Conservation (phyloP, 441 rosid species). For the Hura crepitans region DNA sequence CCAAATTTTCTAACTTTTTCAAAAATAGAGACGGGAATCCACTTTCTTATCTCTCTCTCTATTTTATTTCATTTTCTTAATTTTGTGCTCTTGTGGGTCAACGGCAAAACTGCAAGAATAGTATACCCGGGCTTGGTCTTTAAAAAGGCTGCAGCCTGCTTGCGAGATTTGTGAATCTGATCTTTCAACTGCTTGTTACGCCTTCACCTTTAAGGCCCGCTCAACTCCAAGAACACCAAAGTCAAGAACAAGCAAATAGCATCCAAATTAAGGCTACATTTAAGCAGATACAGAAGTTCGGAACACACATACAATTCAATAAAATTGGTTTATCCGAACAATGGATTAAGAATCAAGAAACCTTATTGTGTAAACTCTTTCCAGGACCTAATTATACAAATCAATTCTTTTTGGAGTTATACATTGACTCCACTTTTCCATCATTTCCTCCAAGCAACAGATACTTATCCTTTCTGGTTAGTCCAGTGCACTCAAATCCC, state of each 20-base stretch:
- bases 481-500: constrained; percentile 73
- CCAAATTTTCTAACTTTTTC: not conserved
- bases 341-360: not conserved
- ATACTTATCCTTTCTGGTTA: constrained; percentile 93
- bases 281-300: not conserved
- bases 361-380: not conserved
- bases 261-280: not conserved
- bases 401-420: constrained; percentile 40
- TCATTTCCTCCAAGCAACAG: constrained; percentile 88
- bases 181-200: not conserved
- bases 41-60: not conserved
- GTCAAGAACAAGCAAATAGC: not conserved
- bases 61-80: too few relatives aligned
- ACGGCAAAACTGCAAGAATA: not conserved
- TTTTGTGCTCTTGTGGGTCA: not conserved
- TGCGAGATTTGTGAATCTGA: not conserved
- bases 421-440: constrained; percentile 87
- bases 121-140: not conserved
- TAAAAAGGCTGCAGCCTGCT: not conserved
- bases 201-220: not conserved
- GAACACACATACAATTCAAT: not conserved
- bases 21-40: not conserved
- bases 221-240: not conserved
- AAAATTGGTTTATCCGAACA: not conserved
- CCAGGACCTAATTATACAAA: not conserved